Conservation (phyloP, 2,329 filamentous ascomycete genomes). For the Aspergillus hortae region DNA sequence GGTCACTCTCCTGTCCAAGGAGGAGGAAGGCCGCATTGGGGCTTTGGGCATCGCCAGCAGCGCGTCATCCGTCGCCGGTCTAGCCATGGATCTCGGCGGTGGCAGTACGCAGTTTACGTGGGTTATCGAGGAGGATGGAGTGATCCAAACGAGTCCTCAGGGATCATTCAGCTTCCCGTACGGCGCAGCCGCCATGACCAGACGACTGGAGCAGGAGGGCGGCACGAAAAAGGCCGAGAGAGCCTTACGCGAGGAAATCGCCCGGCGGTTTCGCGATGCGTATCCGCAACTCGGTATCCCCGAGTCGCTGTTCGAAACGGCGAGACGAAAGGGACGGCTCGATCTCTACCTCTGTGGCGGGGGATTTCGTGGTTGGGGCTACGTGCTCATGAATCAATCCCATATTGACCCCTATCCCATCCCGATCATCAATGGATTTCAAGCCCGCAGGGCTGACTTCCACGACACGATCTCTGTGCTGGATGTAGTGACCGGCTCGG, state of each 20-base stretch:
- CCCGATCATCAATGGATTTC: conserved; percentile 76
- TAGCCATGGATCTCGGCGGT: conserved; percentile 85
- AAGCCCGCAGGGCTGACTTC: conserved; percentile 61
- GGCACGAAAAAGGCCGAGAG: conserved; percentile 41
- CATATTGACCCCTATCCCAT: conserved; percentile 75
- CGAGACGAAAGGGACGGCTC: conserved; percentile 49
- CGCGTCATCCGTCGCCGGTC: conserved; percentile 64
- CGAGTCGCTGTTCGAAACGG: conserved; percentile 43
- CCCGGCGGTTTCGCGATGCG: conserved; percentile 56
- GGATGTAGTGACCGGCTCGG: conserved; percentile 34
- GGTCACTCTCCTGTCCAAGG: conserved; percentile 70
- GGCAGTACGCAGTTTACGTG: conserved; percentile 69
- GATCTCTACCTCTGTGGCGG: conserved; percentile 84
- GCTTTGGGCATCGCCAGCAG: conserved; percentile 78
- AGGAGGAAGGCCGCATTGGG: conserved; percentile 78
- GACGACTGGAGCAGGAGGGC: conserved; percentile 48
- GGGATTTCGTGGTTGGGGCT: conserved; percentile 87
- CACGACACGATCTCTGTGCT: conserved; percentile 48
- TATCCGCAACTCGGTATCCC: conserved; percentile 59
- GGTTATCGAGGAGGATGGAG: conserved; percentile 53
- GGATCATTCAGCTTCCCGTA: conserved; percentile 66
- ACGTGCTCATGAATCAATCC: conserved; percentile 78
- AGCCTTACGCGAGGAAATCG: conserved; percentile 54
- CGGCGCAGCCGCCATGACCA: conserved; percentile 63
- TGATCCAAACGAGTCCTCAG: conserved; percentile 49